phyloP scores from a whole-genome alignment of 2,329 filamentous ascomycete species.

The Macroventuria anomochaeta region DNA sequence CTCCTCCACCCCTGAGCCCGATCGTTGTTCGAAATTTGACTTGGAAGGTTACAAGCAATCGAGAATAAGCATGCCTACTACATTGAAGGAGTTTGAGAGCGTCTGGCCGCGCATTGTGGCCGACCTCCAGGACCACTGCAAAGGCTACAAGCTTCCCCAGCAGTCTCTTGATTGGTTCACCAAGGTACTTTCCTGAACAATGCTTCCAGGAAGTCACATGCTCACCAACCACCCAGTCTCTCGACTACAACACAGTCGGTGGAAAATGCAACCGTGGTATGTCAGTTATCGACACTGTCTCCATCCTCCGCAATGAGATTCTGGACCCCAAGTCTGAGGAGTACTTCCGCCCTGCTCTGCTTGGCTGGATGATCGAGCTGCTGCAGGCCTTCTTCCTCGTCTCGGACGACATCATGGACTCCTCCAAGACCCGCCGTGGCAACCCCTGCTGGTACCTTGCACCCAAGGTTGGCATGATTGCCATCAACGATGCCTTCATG shows the following conservation, averaged over 20 bases:
- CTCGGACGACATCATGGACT: conserved; percentile 98
- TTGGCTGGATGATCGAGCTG: conserved; percentile 98
- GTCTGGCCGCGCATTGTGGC: conserved; percentile 87
- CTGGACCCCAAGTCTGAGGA: conserved; percentile 73
- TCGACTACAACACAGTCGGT: conserved; percentile 85
- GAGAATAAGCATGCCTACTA: conserved; percentile 66
- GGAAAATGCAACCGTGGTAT: conserved; percentile 99
- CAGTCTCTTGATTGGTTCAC: conserved; percentile 87
- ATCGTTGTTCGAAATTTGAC: conserved; percentile 3
- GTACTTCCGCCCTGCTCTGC: conserved; percentile 84
- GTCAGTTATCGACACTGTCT: conserved; percentile 91
- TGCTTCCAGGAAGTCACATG: conserved; percentile 10
- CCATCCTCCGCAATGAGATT: conserved; percentile 74
- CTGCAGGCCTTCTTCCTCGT: conserved; percentile 99
- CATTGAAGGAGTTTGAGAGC: conserved; percentile 84
- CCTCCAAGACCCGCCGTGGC: conserved; percentile 90
- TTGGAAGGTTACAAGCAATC: not conserved
- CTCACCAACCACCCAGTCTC: conserved; percentile 62
- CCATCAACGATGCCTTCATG: conserved; percentile 98
- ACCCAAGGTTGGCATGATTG: conserved; percentile 87
- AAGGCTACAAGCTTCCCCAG: conserved; percentile 81
- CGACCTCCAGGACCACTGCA: conserved; percentile 79
- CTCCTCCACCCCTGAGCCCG: conserved; percentile 20
- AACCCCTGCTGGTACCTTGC: conserved; percentile 96
- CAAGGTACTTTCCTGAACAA: conserved; percentile 60